Base-by-base conservation (phyloP, 208 protist species). In the Trypanosoma melophagium region DNA sequence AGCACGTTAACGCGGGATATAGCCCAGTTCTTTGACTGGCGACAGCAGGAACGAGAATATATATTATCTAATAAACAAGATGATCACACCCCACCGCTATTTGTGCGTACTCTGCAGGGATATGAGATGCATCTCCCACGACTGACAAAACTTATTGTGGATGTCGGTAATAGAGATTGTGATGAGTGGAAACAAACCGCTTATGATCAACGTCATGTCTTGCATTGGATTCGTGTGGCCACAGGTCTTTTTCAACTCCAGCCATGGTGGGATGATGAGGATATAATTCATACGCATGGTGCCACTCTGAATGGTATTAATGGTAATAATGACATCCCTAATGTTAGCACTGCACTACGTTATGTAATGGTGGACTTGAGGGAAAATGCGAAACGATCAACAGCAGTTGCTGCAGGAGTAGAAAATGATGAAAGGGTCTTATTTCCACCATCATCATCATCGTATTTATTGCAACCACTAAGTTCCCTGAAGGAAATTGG, bases 201-300 rank as follows among this genome's bases (percentile, higher is more conserved):
- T 4, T 50, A 35, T 40, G 35, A 59, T 13, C 52, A 0, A 17
- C 16, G 1, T 21, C 49, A 22, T 38, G 16, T 67, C 1, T 17
- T 67, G 0, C 62, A 67, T 35, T 67, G 62, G 62, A 67, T 67
- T 50, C 62, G 62, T 12, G 62, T 67, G 13, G 62, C 41, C 7
- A 59, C 62, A 21, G 52, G 38, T 24, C 51, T n/a, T 44, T 67
- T 67, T 67, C 9, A 28, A 5, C 40, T 67, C 9, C 19, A 7
- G 21, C 49, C 49, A n/a, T 59, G 49, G 62, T 67, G 62, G 60
- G 17, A 22, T 24, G 40, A 62, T 7, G 5, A 5, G 5, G 28
- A 35, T 35, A 35, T 35, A 1, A 5, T 35, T 35, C 1, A 35
- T 35, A 35, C 28, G 1, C 1, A 1, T 35, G 5, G 5, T 35